Percentiles rank a stretch among this genome's conserved stretches.
phyloP scores from a whole-genome alignment of 2,329 filamentous ascomycete genomes.

The Penicillium corylophilum region DNA sequence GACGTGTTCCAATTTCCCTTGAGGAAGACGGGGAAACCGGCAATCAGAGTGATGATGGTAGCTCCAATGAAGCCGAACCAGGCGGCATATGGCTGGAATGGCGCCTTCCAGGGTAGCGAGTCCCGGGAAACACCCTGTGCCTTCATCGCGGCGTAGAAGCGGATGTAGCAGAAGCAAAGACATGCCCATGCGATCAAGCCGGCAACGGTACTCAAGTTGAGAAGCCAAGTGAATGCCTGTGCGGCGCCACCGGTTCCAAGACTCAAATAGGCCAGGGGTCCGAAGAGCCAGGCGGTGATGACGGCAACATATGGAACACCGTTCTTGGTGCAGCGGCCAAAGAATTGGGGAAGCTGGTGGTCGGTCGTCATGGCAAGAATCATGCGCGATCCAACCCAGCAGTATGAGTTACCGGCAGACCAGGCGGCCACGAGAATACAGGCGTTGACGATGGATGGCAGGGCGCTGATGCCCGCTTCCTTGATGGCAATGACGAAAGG shows the following conservation, averaged over 20 bases:
- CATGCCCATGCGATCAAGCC: slow-evolving; percentile 52
- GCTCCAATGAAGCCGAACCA: slow-evolving; percentile 61
- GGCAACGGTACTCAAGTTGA: slow-evolving; percentile 48
- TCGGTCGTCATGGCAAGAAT: slow-evolving; percentile 61
- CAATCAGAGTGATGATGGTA: slow-evolving; percentile 62
- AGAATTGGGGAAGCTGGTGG: slow-evolving; percentile 57
- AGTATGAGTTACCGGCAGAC: slow-evolving; percentile 45
- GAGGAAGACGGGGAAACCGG: slow-evolving; percentile 60
- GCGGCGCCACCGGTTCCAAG: slow-evolving; percentile 36
- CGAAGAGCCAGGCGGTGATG: slow-evolving; percentile 53
- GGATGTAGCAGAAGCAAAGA: slow-evolving; percentile 47
- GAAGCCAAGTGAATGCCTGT: slow-evolving; percentile 43
- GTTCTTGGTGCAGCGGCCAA: slow-evolving; percentile 52
- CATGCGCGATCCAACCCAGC: slow-evolving; percentile 57
- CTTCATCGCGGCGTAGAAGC: slow-evolving; percentile 51
- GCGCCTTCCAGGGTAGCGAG: slow-evolving; percentile 50
- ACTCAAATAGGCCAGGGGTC: slow-evolving; percentile 45
- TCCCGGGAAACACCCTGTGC: slow-evolving; percentile 39
- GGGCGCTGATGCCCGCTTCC: slow-evolving; percentile 32
- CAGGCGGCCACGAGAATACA: slow-evolving; percentile 40
- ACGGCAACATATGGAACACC: slow-evolving; percentile 60
- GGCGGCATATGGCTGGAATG: slow-evolving; percentile 61
- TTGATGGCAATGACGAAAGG: slow-evolving; percentile 39
- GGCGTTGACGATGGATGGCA: slow-evolving; percentile 37
- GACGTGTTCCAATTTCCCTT: slow-evolving; percentile 35